Base-by-base conservation (phyloP, 78 protist species). In the Pelomyxa schiedti region DNA sequence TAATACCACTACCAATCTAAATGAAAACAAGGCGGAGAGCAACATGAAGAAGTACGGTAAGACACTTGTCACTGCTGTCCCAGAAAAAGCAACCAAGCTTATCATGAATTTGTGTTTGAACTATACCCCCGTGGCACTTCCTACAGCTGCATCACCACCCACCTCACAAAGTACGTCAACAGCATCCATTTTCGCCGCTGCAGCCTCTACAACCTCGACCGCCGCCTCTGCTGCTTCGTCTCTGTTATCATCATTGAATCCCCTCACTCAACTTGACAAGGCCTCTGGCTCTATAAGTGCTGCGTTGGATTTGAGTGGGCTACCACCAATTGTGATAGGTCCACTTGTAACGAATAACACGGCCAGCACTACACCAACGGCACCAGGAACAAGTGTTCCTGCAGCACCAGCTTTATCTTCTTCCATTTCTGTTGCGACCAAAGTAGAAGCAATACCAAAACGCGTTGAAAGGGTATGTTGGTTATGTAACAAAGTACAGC, bases 1-100 rank as follows among this genome's bases (percentile, higher is more conserved):
- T 35, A 6, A 7, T 74, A 29, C 7, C 41, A 9, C 47, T 74
- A 30, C 7, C 30, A n/a, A 47, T 24, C 35, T 69, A 64, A 41
- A 16, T n/a, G 52, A 3, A 22, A 82, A 68, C 66, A 71, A 77
- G 67, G 89, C 93, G 28, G 80, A 72, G 43, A 37, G 52, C 58
- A 72, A 37, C 40, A 29, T 92, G 72, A 39, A 76, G 36, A 76
- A 84, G 69, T 89, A 89, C 65, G 97, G 97, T 35, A 91, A 89
- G 78, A 41, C 29, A 9, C 64, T 93, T 9, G 86, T 91, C 22
- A 37, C 67, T 0, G 40, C 66, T 43, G 36, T 78, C 0, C 93
- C 95, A 0, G 72, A 82, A 42, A 66, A 67, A 39, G 83, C 97
- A 22, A 89, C 95, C 1, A 22, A 58, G 3, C 66, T 90, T 0